Percentiles rank a stretch among this genome's conserved stretches.
phyloP scores from a whole-genome alignment of 2,329 filamentous ascomycete species.

The Blastomyces silverae region DNA sequence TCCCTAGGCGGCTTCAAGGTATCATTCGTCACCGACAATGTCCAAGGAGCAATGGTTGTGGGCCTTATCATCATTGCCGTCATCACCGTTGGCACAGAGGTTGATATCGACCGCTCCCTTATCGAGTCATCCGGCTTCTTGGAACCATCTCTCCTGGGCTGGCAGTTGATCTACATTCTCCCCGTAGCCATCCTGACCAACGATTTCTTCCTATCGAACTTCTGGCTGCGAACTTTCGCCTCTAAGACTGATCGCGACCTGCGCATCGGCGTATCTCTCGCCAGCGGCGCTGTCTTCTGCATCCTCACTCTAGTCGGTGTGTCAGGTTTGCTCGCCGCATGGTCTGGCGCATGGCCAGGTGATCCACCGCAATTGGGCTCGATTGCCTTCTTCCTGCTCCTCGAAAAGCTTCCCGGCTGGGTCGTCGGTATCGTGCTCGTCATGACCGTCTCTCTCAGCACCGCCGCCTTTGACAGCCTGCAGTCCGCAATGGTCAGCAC shows the following conservation, averaged over 20 bases:
- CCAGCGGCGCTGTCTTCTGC: conserved; percentile 57
- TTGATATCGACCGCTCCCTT: conserved; percentile 61
- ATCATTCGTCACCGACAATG: conserved; percentile 75
- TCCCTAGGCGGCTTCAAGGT: conserved; percentile 76
- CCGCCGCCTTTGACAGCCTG: conserved; percentile 70
- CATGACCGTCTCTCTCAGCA: conserved; percentile 70
- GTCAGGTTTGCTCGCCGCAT: conserved; percentile 67
- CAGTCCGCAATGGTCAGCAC: conserved; percentile 82
- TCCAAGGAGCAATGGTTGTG: conserved; percentile 73
- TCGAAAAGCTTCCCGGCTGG: conserved; percentile 67
- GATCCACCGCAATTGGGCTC: conserved; percentile 57
- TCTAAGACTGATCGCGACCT: conserved; percentile 71
- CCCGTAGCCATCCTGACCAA: conserved; percentile 75
- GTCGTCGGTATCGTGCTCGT: conserved; percentile 75
- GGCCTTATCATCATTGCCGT: conserved; percentile 67
- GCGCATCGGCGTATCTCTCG: conserved; percentile 64
- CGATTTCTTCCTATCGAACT: conserved; percentile 78
- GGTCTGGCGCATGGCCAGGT: conserved; percentile 66
- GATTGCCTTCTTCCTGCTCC: conserved; percentile 67
- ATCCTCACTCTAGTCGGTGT: conserved; percentile 67
- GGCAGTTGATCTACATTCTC: conserved; percentile 80
- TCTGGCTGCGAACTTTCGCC: conserved; percentile 79
- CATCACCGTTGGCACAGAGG: conserved; percentile 69
- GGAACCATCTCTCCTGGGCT: conserved; percentile 64
- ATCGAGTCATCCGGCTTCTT: conserved; percentile 63